Percentiles rank a stretch among this genome's conserved stretches.
These are phyloP conservation scores for Pythium brassicae DNA, from an alignment of 352 stramenopile species.

Conservation along the genomic window DNA sequence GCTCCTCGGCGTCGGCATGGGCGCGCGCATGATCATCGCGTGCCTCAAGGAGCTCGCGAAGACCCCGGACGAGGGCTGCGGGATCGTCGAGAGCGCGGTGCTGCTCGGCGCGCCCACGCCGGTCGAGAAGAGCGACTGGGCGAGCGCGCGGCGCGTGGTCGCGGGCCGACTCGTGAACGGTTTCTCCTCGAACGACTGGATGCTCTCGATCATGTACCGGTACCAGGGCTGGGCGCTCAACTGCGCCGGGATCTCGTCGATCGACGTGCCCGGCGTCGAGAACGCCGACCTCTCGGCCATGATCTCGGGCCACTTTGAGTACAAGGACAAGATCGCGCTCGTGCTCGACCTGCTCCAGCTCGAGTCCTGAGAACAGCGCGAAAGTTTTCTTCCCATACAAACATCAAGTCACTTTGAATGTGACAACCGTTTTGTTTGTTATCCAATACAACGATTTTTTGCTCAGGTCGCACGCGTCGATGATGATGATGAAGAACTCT, in stretches of 20 bases:
- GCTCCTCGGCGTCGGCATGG: constrained; percentile 88
- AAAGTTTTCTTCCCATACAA: neutral
- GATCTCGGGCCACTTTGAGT: constrained; percentile 80
- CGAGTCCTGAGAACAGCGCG: constrained; percentile 21
- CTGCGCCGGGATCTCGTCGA: constrained; percentile 60
- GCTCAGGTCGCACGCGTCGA: neutral
- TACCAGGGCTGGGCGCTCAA: constrained; percentile 81
- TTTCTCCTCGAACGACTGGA: constrained; percentile 88
- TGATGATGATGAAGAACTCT: neutral
- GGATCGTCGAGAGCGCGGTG: constrained; percentile 87
- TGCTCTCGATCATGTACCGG: constrained; percentile 89
- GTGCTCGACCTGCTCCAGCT: constrained; percentile 76
- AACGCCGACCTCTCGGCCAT: constrained; percentile 79
- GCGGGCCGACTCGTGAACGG: constrained; percentile 88
- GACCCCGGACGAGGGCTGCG: constrained; percentile 42
- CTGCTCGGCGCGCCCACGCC: constrained; percentile 79
- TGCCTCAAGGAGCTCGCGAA: constrained; percentile 86
- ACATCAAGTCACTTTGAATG: neutral
- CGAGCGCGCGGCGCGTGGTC: constrained; percentile 57
- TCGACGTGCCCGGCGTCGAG: constrained; percentile 70
- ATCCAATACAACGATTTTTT: neutral
- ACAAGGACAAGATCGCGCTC: constrained; percentile 83
- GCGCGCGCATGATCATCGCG: constrained; percentile 84
- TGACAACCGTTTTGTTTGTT: neutral
- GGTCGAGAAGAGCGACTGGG: constrained; percentile 63